These are phyloP conservation scores for Microsporum audouinii DNA, from an alignment of 2,329 filamentous ascomycete species.

Conservation along the genomic window DNA sequence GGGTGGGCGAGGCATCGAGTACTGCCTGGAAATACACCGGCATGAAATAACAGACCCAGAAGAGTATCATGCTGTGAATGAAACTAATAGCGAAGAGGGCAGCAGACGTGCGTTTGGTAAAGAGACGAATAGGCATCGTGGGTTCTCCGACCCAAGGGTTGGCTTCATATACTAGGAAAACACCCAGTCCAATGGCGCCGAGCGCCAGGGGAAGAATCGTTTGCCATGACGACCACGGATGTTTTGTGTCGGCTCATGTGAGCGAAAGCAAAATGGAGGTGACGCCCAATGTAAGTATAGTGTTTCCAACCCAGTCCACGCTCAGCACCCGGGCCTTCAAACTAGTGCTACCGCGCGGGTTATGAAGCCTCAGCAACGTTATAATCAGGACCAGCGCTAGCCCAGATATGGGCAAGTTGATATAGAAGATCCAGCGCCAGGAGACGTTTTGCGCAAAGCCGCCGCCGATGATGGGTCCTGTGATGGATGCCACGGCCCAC, in stretches of 20 bases:
- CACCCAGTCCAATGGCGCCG: not conserved
- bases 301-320: conserved; percentile 4
- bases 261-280: too few relatives aligned
- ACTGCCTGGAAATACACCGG: conserved; percentile 40
- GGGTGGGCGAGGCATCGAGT: conserved; percentile 21
- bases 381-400: conserved; percentile 32
- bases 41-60: conserved; percentile 33
- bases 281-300: not conserved
- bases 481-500: conserved; percentile 36
- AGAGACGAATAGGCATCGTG: conserved; percentile 36
- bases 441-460: conserved; percentile 28
- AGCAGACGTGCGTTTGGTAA: conserved; percentile 32
- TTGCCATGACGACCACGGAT: conserved; percentile 6
- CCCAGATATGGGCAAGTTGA: conserved; percentile 44
- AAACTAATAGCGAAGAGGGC: conserved; percentile 28
- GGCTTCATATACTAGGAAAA: conserved; percentile 3
- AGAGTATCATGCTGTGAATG: conserved; percentile 27
- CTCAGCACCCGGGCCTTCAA: not conserved
- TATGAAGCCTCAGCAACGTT: conserved; percentile 15
- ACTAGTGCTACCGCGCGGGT: not conserved
- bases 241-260: not conserved
- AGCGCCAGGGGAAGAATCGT: conserved; percentile 6
- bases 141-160: conserved; percentile 16
- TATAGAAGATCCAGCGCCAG: conserved; percentile 48
- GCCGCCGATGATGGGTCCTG: conserved; percentile 19